Conservation (phyloP, 2,329 filamentous ascomycete genomes). For the Hypoxylon rubiginosum region DNA sequence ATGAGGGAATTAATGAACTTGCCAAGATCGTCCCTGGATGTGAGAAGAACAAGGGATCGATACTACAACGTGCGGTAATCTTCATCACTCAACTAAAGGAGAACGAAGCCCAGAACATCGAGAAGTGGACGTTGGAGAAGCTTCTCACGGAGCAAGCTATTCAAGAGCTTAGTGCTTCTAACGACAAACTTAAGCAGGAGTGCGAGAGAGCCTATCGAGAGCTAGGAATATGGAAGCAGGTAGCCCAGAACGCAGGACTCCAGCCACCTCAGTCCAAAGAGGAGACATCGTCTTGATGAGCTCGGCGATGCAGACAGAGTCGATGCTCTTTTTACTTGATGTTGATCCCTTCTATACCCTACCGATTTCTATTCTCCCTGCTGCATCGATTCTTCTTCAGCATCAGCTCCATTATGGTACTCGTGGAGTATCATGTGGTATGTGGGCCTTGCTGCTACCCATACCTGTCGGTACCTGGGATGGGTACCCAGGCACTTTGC, state of each 20-base stretch:
- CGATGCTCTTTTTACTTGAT: slow-evolving; percentile 35
- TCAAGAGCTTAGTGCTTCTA: slow-evolving; percentile 86
- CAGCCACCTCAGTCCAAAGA: slow-evolving; percentile 59
- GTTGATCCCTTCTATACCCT: slow-evolving; percentile 40
- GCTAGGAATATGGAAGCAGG: slow-evolving; percentile 82
- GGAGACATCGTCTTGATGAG: slow-evolving; percentile 49
- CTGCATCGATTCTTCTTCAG: slow-evolving; percentile 30
- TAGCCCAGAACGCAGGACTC: slow-evolving; percentile 72
- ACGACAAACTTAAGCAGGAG: slow-evolving; percentile 87
- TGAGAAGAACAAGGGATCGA: slow-evolving; percentile 99
- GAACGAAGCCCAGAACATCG: slow-evolving; percentile 92
- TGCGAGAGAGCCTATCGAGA: slow-evolving; percentile 83
- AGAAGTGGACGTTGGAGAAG: slow-evolving; percentile 94
- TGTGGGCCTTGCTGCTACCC: not conserved
- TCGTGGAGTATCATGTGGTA: not conserved
- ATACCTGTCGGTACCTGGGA: slow-evolving; percentile 1
- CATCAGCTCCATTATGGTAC: slow-evolving; percentile 11
- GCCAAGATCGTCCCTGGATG: slow-evolving; percentile 97
- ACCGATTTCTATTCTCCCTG: slow-evolving; percentile 27
- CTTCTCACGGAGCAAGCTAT: slow-evolving; percentile 90
- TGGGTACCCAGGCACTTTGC: slow-evolving; percentile 12
- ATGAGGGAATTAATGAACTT: slow-evolving; percentile 98
- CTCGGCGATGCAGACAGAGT: slow-evolving; percentile 14
- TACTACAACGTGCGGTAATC: slow-evolving; percentile 90
- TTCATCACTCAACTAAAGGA: slow-evolving; percentile 97